Evolutionary conservation across 2,329 filamentous ascomycete genomes (phyloP), one percentile per base, ranked within the genome.

Genomic region (Claviceps arundinis): DNA sequence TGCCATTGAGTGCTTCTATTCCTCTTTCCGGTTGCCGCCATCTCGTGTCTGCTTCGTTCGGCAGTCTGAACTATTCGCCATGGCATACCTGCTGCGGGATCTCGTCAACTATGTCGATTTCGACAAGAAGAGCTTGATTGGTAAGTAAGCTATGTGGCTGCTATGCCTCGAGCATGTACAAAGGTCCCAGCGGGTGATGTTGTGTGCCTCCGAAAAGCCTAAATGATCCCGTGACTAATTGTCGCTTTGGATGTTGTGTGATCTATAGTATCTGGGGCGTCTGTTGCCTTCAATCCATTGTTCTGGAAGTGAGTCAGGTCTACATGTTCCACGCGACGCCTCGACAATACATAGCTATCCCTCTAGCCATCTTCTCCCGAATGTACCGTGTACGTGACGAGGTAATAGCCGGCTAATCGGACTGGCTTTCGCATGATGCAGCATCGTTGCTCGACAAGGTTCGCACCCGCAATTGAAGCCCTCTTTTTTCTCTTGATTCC

Each of bases 241-340:
- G 30, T 38, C 30, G 46, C 34, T 45, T 48, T 46, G 38, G 19
- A 13, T 17, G 9, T 37, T 46, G 13, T 26, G 46, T 30, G 41
- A 26, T 30, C 19, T 17, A 41, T 53, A 95, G 90, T 93, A 60
- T 87, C 89, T 59, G 87, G 84, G 47, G 77, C 75, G 52, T 80
- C 87, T 50, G 95, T 98, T 70, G 78, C 84, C 48, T 97, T 98
- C 72, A 98, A 98, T 70, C 93, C 93, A 22, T 84, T 93, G n/a
- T 97, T 96, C 70, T 98, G 93, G 93, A 98, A 98, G 90, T 95
- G 77, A 75, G 87, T 78, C 50, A 9, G 38, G 55, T 49, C 16
- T 44, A 30, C 17, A 2, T 55, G 57, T 45, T 41, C 44, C 41
- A 38, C 43, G 47, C 22, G 19, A 7, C 19, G 34, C 24, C 6